Percentiles rank a stretch among this genome's conserved stretches.
Conservation (phyloP, 257 asterid species). For the Primulina eburnea region DNA sequence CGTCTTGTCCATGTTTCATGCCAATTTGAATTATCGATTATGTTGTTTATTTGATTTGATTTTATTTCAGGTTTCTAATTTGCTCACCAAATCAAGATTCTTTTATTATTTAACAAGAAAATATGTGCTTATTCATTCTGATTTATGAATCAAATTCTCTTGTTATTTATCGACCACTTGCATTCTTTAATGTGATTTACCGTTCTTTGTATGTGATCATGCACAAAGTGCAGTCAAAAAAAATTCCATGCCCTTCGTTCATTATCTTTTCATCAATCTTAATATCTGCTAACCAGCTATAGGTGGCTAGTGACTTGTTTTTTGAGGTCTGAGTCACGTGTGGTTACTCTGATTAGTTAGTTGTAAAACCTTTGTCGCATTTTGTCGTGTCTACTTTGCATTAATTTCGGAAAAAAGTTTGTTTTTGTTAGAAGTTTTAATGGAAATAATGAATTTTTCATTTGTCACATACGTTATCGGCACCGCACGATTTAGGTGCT, state of each 20-base stretch:
- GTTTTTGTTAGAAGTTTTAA: not conserved
- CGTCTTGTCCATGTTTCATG: slow-evolving; percentile 12
- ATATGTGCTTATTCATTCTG: not conserved
- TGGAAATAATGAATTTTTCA: not conserved
- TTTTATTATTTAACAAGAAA: not conserved
- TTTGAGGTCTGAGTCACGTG: not conserved
- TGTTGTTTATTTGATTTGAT: not conserved
- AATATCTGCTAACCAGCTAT: not conserved
- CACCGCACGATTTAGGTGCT: slow-evolving; percentile 9
- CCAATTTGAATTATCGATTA: not conserved
- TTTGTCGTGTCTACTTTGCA: slow-evolving; percentile 16
- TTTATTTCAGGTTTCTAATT: not conserved
- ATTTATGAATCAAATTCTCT: too few species aligned
- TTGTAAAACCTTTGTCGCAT: slow-evolving; percentile 15
- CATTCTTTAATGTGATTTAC: not conserved
- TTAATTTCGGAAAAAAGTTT: not conserved
- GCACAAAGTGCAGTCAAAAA: not conserved
- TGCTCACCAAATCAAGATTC: not conserved
- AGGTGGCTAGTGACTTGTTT: slow-evolving; percentile 10
- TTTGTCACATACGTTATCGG: not conserved
- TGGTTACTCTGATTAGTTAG: slow-evolving; percentile 15
- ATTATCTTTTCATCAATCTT: slow-evolving; percentile 8
- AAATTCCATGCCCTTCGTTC: slow-evolving; percentile 10
- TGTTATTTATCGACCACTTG: not conserved
- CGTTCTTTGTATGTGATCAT: not conserved